Percentiles rank a stretch among this genome's conserved stretches.
phyloP scores from a whole-genome alignment of 2,329 filamentous ascomycete species.

The Xylogone sp. region DNA sequence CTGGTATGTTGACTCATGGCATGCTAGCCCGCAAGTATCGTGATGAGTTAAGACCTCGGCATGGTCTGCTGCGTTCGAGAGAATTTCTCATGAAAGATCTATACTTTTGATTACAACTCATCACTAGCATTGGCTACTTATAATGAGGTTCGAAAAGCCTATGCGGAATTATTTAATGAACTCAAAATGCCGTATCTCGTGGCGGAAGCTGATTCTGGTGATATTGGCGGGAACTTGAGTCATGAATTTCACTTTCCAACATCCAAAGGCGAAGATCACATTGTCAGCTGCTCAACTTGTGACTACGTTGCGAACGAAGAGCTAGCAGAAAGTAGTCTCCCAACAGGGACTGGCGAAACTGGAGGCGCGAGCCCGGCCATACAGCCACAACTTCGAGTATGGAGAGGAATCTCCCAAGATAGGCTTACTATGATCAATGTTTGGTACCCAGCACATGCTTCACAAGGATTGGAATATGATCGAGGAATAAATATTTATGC shows the following conservation, averaged over 20 bases:
- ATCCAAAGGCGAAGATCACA: conserved; percentile 75
- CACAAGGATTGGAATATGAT: conserved; percentile 8
- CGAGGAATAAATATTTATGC: conserved; percentile 54
- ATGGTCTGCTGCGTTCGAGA: conserved; percentile 80
- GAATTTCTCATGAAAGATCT: conserved; percentile 99
- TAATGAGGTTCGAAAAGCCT: conserved; percentile 66
- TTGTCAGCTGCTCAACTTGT: conserved; percentile 73
- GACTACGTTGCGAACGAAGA: conserved; percentile 84
- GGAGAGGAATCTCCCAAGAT: conserved; percentile 66
- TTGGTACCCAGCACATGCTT: conserved; percentile 38
- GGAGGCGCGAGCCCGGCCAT: background rate
- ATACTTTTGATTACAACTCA: conserved; percentile 78
- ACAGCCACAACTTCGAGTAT: conserved; percentile 41
- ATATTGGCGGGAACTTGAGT: conserved; percentile 88
- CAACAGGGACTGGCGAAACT: background rate
- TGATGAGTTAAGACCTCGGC: conserved; percentile 84
- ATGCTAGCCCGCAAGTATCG: conserved; percentile 87
- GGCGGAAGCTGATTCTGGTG: conserved; percentile 88
- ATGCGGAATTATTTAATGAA: conserved; percentile 74
- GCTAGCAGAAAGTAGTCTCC: conserved; percentile 48
- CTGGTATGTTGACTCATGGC: too few relatives aligned
- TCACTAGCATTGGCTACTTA: conserved; percentile 78
- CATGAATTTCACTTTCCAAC: conserved; percentile 92
- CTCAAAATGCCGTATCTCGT: conserved; percentile 80
- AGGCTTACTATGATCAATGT: conserved; percentile 64